These are phyloP conservation scores for Cladosporium phlei DNA, from an alignment of 2,329 filamentous ascomycete species.

Conservation along the genomic window DNA sequence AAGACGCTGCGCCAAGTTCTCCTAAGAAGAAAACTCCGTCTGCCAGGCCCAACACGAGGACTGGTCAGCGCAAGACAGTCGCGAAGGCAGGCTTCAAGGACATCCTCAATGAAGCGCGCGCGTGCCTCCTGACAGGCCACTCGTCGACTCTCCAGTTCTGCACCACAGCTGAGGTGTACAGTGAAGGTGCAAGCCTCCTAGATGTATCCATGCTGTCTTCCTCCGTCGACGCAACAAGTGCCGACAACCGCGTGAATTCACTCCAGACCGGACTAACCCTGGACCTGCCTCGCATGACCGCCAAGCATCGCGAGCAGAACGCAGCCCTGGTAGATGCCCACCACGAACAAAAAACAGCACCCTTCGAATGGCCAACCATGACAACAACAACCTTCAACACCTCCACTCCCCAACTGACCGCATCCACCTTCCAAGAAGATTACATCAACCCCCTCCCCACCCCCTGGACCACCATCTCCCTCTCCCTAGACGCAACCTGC, in stretches of 20 bases:
- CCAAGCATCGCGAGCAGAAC: conserved; percentile 62
- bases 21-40: not conserved
- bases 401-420: conserved; percentile 21
- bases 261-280: not conserved
- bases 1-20: not conserved
- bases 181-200: not conserved
- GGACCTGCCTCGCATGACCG: conserved; percentile 54
- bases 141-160: not conserved
- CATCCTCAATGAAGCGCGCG: conserved; percentile 1
- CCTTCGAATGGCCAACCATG: conserved; percentile 35
- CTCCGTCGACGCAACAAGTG: not conserved
- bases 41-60: conserved; percentile 1
- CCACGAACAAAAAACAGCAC: conserved; percentile 31
- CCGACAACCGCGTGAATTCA: not conserved
- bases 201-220: not conserved
- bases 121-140: not conserved
- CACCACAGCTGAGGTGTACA: conserved; percentile 10
- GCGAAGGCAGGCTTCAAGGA: conserved; percentile 1
- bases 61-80: conserved; percentile 2
- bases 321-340: conserved; percentile 47
- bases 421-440: conserved; percentile 60
- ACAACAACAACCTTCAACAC: conserved; percentile 8
- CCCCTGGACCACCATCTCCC: conserved; percentile 78
- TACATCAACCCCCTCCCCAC: conserved; percentile 81
- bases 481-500: conserved; percentile 74